Evolutionary conservation across 306 rosid species (phyloP).

Genomic region (Leucaena leucocephala): DNA sequence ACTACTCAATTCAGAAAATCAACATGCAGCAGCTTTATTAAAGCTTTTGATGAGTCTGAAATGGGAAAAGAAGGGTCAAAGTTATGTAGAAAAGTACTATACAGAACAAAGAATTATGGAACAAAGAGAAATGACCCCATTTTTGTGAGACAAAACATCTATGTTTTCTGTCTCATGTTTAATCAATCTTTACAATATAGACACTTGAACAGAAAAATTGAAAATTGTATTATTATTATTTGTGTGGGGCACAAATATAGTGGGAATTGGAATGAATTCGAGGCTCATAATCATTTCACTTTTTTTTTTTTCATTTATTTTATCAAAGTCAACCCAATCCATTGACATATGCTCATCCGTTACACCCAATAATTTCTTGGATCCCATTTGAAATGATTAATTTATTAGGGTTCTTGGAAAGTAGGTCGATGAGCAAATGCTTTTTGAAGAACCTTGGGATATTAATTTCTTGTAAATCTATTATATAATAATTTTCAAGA

Average conservation of each 20-base stretch:
- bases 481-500: too few species aligned
- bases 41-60: background rate
- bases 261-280: background rate
- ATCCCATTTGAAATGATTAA: background rate
- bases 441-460: too few species aligned
- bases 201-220: background rate
- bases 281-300: background rate
- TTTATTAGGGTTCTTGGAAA: background rate
- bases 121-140: background rate
- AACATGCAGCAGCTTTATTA: background rate
- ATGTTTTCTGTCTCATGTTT: constrained; percentile 6
- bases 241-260: background rate
- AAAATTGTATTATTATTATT: background rate
- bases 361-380: background rate
- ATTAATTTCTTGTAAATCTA: too few species aligned
- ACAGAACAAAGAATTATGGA: background rate
- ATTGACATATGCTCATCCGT: background rate
- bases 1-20: background rate
- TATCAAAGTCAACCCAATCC: background rate
- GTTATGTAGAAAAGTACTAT: background rate
- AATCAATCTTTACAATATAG: background rate
- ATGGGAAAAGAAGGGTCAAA: background rate
- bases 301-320: background rate
- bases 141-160: background rate
- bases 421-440: background rate